Conservation (phyloP, 2,329 filamentous ascomycete species). For the Fusarium heterosporum region DNA sequence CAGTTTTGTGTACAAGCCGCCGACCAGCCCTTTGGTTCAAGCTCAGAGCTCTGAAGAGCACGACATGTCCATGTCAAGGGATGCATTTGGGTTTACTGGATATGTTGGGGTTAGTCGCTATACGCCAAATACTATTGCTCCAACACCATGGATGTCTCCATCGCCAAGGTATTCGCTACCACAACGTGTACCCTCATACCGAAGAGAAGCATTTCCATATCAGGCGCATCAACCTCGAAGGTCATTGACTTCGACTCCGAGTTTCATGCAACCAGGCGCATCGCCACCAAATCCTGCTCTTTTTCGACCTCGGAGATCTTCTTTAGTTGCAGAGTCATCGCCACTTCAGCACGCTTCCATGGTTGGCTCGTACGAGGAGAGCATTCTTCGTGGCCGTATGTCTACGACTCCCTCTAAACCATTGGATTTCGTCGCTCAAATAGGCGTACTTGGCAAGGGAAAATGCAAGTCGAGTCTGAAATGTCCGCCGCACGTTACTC, state of each 20-base stretch:
- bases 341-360: slow-evolving; percentile 91
- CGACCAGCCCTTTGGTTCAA: slow-evolving; percentile 92
- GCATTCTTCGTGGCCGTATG: slow-evolving; percentile 94
- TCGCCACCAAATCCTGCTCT: slow-evolving; percentile 64
- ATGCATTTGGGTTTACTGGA: slow-evolving; percentile 62
- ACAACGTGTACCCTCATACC: slow-evolving; percentile 52
- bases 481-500: slow-evolving; percentile 89
- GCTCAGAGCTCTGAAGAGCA: slow-evolving; percentile 84
- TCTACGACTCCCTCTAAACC: slow-evolving; percentile 95
- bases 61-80: slow-evolving; percentile 66
- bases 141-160: slow-evolving; percentile 58
- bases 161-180: slow-evolving; percentile 49
- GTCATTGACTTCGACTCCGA: slow-evolving; percentile 73
- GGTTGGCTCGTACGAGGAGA: slow-evolving; percentile 98
- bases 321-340: slow-evolving; percentile 78
- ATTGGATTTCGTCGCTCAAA: slow-evolving; percentile 92
- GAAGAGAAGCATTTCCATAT: slow-evolving; percentile 74
- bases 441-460: slow-evolving; percentile 89
- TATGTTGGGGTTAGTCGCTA: slow-evolving; percentile 68
- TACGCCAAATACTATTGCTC: slow-evolving; percentile 75
- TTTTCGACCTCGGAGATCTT: slow-evolving; percentile 72
- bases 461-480: slow-evolving; percentile 87
- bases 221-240: slow-evolving; percentile 84
- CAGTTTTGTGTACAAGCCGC: slow-evolving; percentile 85
- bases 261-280: slow-evolving; percentile 51